These are phyloP conservation scores for Penicillium steckii DNA, from an alignment of 495 filamentous ascomycete genomes.

Conservation along the genomic window DNA sequence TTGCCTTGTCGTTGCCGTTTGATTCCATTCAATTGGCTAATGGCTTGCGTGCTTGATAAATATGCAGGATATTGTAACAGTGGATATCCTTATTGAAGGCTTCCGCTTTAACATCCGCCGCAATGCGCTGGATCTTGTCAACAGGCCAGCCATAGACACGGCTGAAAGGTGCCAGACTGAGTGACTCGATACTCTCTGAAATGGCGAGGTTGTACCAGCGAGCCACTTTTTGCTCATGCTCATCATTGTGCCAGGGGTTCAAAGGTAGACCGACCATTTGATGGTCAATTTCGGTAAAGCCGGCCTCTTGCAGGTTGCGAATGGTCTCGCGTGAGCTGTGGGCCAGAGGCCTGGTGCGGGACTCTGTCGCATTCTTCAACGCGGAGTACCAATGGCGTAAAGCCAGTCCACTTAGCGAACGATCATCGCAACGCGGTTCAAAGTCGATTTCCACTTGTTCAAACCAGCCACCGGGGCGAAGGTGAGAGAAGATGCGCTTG, in stretches of 20 bases:
- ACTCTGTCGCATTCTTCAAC: constrained; percentile 67
- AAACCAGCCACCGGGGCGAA: constrained; percentile 78
- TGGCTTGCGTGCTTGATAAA: constrained; percentile 48
- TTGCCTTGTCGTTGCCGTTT: no score
- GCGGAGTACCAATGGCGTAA: constrained; percentile 66
- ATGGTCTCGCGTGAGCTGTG: constrained; percentile 62
- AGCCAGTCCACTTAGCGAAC: constrained; percentile 51
- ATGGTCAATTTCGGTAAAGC: constrained; percentile 83
- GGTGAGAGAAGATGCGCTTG: constrained; percentile 67
- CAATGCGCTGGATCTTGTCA: constrained; percentile 63
- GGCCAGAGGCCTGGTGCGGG: constrained; percentile 61
- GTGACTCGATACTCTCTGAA: constrained; percentile 66
- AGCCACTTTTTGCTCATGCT: constrained; percentile 67
- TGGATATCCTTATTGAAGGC: constrained; percentile 69
- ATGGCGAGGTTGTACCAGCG: constrained; percentile 84
- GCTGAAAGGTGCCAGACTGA: constrained; percentile 73
- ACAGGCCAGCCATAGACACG: constrained; percentile 61
- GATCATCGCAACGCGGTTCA: constrained; percentile 73
- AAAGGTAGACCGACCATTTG: constrained; percentile 69
- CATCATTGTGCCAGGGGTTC: constrained; percentile 75
- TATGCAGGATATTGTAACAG: constrained; percentile 70
- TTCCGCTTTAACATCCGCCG: constrained; percentile 62
- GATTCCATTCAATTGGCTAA: constrained; percentile 9
- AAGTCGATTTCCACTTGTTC: constrained; percentile 96
- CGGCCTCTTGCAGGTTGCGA: constrained; percentile 61